Evolutionary conservation across 2,329 filamentous ascomycete genomes (phyloP).

Genomic region (Thelonectria olida): DNA sequence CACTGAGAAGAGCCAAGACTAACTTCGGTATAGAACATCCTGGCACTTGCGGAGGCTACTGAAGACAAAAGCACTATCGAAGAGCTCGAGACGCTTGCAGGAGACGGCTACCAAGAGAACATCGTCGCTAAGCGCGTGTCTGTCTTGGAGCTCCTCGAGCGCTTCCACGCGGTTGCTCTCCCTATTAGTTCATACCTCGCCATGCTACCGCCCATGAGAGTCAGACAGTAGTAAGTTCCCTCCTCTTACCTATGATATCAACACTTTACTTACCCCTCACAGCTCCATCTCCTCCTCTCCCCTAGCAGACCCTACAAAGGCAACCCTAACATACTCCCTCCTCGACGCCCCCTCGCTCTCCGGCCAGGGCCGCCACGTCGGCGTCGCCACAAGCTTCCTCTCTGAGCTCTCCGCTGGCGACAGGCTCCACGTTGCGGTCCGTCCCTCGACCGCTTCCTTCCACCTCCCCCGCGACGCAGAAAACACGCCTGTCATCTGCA

Average conservation of each 20-base stretch:
- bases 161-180: constrained; percentile 66
- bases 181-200: constrained; percentile 73
- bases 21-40: constrained; percentile 43
- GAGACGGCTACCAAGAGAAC: constrained; percentile 57
- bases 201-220: constrained; percentile 80
- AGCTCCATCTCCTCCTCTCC: constrained; percentile 80
- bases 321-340: constrained; percentile 75
- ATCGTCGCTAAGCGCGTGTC: constrained; percentile 67
- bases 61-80: constrained; percentile 54
- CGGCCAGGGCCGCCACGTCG: constrained; percentile 60
- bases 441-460: constrained; percentile 56
- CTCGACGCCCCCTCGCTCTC: constrained; percentile 65
- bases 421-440: constrained; percentile 60
- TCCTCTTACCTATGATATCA: not conserved
- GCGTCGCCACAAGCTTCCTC: constrained; percentile 71
- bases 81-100: constrained; percentile 57
- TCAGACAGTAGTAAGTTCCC: constrained; percentile 71
- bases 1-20: not conserved
- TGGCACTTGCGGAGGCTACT: constrained; percentile 58
- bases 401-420: constrained; percentile 56
- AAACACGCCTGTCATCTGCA: constrained; percentile 59
- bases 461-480: constrained; percentile 57
- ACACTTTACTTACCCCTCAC: not conserved
- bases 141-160: constrained; percentile 75
- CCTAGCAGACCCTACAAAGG: constrained; percentile 62